phyloP scores from a whole-genome alignment of 1,139 yeast species.

The Debaryomyces subglobosus region DNA sequence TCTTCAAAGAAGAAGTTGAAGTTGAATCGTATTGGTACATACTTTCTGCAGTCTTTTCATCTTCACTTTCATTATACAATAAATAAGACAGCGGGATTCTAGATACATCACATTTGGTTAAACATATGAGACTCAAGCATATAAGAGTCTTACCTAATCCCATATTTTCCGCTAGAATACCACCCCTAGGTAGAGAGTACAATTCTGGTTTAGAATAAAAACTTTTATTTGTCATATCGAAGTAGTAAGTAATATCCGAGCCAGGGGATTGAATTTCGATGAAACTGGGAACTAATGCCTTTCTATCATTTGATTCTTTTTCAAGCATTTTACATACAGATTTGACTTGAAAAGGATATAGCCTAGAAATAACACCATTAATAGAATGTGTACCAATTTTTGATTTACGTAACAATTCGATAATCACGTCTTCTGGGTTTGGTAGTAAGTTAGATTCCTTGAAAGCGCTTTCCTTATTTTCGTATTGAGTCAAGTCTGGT shows the following conservation, averaged over 20 bases:
- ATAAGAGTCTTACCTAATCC: slow-evolving; percentile 74
- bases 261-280: slow-evolving; percentile 30
- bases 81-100: slow-evolving; percentile 41
- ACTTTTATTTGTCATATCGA: slow-evolving; percentile 33
- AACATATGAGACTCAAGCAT: slow-evolving; percentile 61
- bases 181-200: slow-evolving; percentile 59
- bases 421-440: slow-evolving; percentile 8
- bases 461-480: slow-evolving; percentile 9
- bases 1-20: slow-evolving; percentile 8
- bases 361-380: slow-evolving; percentile 51
- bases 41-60: slow-evolving; percentile 8
- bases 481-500: slow-evolving; percentile 33
- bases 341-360: slow-evolving; percentile 60
- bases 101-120: slow-evolving; percentile 56
- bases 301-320: slow-evolving; percentile 44
- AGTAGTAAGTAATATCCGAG: slow-evolving; percentile 24
- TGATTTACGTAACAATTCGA: slow-evolving; percentile 1
- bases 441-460: not conserved
- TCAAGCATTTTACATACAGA: slow-evolving; percentile 63
- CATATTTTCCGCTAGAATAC: slow-evolving; percentile 77
- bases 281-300: slow-evolving; percentile 48
- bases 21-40: slow-evolving; percentile 15
- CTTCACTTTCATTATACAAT: slow-evolving; percentile 17
- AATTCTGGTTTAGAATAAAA: slow-evolving; percentile 39
- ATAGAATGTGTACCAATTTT: slow-evolving; percentile 24